These are phyloP conservation scores for Spiromastix sp. DNA, from an alignment of 2,329 filamentous ascomycete genomes.

Conservation along the genomic window DNA sequence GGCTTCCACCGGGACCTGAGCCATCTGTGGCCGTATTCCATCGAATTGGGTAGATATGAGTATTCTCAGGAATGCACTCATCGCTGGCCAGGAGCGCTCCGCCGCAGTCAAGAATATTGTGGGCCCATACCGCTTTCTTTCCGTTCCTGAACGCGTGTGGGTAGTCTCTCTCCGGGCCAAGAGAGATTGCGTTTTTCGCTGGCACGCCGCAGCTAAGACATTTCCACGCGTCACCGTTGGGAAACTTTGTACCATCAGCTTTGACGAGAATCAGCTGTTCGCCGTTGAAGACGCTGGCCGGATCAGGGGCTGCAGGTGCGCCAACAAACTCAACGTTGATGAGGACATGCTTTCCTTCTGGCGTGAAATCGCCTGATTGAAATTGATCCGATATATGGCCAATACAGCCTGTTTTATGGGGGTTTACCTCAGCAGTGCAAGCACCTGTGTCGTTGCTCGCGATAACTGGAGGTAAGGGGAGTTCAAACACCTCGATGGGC, in stretches of 20 bases:
- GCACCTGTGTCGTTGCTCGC: conserved; percentile 17
- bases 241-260: conserved; percentile 30
- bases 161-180: conserved; percentile 27
- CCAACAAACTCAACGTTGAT: conserved; percentile 32
- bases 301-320: conserved; percentile 29
- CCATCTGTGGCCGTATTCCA: too few relatives aligned
- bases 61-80: conserved; percentile 27
- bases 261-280: conserved; percentile 36
- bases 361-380: conserved; percentile 29
- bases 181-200: conserved; percentile 18
- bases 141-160: conserved; percentile 35
- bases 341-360: conserved; percentile 35
- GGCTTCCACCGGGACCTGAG: conserved; percentile 21
- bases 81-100: conserved; percentile 22
- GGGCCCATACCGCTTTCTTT: conserved; percentile 21
- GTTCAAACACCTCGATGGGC: conserved; percentile 24
- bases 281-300: conserved; percentile 33
- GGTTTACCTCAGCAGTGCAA: conserved; percentile 28
- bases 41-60: conserved; percentile 32
- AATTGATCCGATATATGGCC: conserved; percentile 11
- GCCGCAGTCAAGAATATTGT: conserved; percentile 29
- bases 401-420: conserved; percentile 30
- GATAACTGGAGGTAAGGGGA: conserved; percentile 30
- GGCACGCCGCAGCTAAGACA: conserved; percentile 38
- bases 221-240: conserved; percentile 39